Conservation (phyloP, 768 basidiomycete species). For the Agrocybe pediades region DNA sequence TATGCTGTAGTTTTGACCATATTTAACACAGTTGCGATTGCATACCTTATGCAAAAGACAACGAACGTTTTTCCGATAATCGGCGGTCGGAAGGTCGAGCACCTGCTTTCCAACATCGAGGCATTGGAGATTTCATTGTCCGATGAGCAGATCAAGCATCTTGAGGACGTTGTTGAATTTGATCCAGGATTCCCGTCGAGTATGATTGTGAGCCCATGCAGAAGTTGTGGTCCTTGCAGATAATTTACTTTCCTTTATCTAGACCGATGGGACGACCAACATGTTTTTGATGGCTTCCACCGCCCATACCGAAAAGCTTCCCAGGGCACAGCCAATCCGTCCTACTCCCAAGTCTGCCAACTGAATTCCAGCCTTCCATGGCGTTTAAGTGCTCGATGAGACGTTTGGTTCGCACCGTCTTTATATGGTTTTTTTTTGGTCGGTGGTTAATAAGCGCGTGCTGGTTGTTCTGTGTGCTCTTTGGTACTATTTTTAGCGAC, state of each 20-base stretch:
- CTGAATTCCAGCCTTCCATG: no score
- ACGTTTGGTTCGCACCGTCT: no score
- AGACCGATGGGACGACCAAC: no score
- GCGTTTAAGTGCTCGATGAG: no score
- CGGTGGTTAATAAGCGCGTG: no score
- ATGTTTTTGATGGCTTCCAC: no score
- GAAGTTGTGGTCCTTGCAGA: no score
- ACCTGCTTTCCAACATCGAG: slow-evolving; percentile 52
- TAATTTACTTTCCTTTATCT: no score
- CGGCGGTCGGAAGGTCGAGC: slow-evolving; percentile 55
- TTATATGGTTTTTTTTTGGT: no score
- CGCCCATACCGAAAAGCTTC: not conserved
- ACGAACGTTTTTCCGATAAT: slow-evolving; percentile 55
- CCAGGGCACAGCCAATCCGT: not conserved
- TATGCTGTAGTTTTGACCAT: no score
- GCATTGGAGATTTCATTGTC: slow-evolving; percentile 50
- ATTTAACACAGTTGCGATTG: slow-evolving; percentile 46
- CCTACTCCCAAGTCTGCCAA: not conserved
- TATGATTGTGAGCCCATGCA: not conserved
- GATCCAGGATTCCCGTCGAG: slow-evolving; percentile 46
- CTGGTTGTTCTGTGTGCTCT: no score
- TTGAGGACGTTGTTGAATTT: slow-evolving; percentile 47
- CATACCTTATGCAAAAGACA: slow-evolving; percentile 56
- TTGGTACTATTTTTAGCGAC: no score
- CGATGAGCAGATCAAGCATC: slow-evolving; percentile 42